Base-by-base conservation (phyloP, 2,329 filamentous ascomycete species). In the Fusarium tjaetaba region DNA sequence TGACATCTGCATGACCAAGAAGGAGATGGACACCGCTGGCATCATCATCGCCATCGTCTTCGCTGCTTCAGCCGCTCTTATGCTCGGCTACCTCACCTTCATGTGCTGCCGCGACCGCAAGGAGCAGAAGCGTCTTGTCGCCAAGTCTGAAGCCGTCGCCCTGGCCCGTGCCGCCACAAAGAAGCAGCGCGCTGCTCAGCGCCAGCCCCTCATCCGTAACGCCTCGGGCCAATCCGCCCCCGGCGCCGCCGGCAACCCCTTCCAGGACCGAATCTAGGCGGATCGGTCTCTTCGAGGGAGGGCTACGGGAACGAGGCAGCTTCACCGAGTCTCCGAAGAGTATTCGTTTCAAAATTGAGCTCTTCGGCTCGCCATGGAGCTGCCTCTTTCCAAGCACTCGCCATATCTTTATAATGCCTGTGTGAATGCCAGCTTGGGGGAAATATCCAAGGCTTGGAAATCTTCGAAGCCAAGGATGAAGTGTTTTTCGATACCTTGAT, bases 91-190 rank as follows among this genome's bases (percentile, higher is more conserved):
- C 70, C 79, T 90, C 63, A 84, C 85, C 77, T 86, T 86, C 82
- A 81, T 86, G 72, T 89, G 86, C 85, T 87, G 84, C 83, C 82
- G 82, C 70, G 88, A 90, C 73, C 82, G 84, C 74, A 80, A 79
- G 78, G 73, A 82, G 74, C 83, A 87, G 76, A 84, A 83, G 78
- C 81, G 82, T 52, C 79, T 84, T 39, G 80, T 79, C 61, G 84
- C 84, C 66, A 84, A 84, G 72, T 83, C 84, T 66, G 87, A 89
- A 80, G 86, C 86, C 49, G 84, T 84, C n/a, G 84, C 84, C 32
- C 85, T 86, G 57, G 86, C 85, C 55, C 85, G 85, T 79, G 85
- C 85, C 76, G 83, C 85, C 56, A 84, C 82, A 68, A 85, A 82
- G 80, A 84, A 84, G 80, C 80, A 83, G 77, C 80, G 82, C 55